Conservation (phyloP, 164 flowering plant genomes). For the Malania oleifera region DNA sequence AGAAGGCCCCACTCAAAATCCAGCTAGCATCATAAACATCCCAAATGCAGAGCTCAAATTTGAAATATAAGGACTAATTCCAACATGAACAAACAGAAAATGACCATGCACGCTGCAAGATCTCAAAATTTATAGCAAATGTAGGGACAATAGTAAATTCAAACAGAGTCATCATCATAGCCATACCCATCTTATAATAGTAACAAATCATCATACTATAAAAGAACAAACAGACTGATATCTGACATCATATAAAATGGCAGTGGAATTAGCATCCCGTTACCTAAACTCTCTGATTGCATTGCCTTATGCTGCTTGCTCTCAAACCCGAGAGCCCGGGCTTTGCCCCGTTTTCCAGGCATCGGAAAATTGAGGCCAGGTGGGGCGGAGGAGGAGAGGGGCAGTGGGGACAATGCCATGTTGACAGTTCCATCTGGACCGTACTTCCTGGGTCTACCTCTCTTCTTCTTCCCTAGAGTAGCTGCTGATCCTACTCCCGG, state of each 20-base stretch:
- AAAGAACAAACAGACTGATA: too few species aligned
- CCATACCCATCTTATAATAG: neutral
- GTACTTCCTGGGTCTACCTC: constrained; percentile 6
- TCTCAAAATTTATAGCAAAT: too few species aligned
- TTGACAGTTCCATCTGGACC: neutral
- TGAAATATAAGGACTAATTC: neutral
- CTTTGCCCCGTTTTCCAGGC: neutral
- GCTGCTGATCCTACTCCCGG: neutral
- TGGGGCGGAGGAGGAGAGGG: constrained; percentile 1
- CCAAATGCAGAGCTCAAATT: neutral
- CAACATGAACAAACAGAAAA: too few species aligned
- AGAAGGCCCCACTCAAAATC: neutral
- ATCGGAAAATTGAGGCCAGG: neutral
- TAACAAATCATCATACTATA: neutral
- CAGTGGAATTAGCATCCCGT: neutral
- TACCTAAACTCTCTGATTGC: neutral
- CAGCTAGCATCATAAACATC: neutral
- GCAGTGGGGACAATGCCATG: constrained; percentile 4
- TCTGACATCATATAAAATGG: neutral
- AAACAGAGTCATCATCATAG: too few species aligned
- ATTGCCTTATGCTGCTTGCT: neutral
- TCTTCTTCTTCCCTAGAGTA: constrained; percentile 1
- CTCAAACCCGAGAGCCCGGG: neutral
- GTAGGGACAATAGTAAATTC: too few species aligned
- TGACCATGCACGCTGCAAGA: too few species aligned